Conservation (phyloP, 179 eudicot genomes). For the Heliamphora pulchella region DNA sequence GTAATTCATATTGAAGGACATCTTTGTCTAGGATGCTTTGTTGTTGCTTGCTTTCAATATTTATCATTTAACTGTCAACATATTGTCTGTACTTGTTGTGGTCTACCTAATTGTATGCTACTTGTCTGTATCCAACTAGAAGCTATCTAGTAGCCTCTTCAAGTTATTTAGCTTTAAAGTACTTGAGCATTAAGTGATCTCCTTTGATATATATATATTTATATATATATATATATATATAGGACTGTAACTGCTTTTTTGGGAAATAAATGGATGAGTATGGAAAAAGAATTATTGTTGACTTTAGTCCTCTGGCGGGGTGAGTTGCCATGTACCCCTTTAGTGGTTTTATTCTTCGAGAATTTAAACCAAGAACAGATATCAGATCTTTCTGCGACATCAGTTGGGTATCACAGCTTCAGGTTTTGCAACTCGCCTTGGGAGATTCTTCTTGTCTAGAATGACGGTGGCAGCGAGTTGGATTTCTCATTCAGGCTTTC, state of each 20-base stretch:
- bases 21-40: too few relatives aligned
- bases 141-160: not conserved
- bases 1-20: too few relatives aligned
- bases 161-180: not conserved
- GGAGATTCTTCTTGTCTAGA: not conserved
- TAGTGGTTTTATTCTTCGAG: not conserved
- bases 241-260: too few relatives aligned
- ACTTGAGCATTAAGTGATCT: not conserved
- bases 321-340: not conserved
- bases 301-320: not conserved
- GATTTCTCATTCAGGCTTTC: not conserved
- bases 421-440: not conserved
- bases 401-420: not conserved
- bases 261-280: too few relatives aligned
- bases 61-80: not conserved
- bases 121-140: too few relatives aligned
- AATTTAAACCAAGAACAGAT: not conserved
- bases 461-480: not conserved
- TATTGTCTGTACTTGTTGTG: conserved; percentile 2
- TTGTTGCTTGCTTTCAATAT: not conserved
- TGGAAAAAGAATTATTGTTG: too few relatives aligned
- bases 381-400: not conserved
- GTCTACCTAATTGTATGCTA: not conserved
- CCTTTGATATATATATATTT: too few relatives aligned
- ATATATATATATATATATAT: too few relatives aligned